These are phyloP conservation scores for Osmanthus fragrans DNA, from an alignment of 257 asterid genomes.

Conservation along the genomic window DNA sequence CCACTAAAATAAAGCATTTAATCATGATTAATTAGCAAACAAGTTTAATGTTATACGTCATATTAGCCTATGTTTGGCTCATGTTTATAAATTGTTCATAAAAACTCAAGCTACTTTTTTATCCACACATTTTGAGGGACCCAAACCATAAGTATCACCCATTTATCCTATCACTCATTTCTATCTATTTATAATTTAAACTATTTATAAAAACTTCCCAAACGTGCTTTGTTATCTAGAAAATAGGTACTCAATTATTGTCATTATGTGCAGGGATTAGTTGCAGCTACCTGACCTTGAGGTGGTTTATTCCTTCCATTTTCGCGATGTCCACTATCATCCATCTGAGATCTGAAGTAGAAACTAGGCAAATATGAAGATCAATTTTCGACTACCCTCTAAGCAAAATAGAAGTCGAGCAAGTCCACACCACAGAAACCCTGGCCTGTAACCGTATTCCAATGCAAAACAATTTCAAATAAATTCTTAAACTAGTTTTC, in stretches of 20 bases:
- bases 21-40: background rate
- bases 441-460: background rate
- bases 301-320: conserved; percentile 86
- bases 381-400: conserved; percentile 15
- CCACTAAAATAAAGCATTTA: conserved; percentile 57
- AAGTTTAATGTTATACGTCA: background rate
- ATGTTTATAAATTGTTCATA: too few relatives aligned
- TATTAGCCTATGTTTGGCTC: too few relatives aligned
- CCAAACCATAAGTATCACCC: too few relatives aligned
- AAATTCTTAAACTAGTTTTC: background rate
- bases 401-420: conserved; percentile 20
- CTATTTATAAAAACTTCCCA: too few relatives aligned
- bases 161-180: too few relatives aligned
- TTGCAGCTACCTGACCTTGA: conserved; percentile 69
- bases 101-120: too few relatives aligned
- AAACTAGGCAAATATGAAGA: conserved; percentile 14
- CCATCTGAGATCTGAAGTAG: conserved; percentile 48
- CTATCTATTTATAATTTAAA: too few relatives aligned
- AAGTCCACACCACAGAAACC: conserved; percentile 10
- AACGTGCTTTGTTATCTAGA: background rate
- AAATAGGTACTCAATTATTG: background rate
- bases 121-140: too few relatives aligned
- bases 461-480: background rate
- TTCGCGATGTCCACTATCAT: conserved; percentile 79
- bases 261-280: conserved; percentile 1